A percentile compares a stretch with the other conserved stretches of the same genome.
phyloP scores from a whole-genome alignment of 352 stramenopile genomes.

The Pythium dissotocum region DNA sequence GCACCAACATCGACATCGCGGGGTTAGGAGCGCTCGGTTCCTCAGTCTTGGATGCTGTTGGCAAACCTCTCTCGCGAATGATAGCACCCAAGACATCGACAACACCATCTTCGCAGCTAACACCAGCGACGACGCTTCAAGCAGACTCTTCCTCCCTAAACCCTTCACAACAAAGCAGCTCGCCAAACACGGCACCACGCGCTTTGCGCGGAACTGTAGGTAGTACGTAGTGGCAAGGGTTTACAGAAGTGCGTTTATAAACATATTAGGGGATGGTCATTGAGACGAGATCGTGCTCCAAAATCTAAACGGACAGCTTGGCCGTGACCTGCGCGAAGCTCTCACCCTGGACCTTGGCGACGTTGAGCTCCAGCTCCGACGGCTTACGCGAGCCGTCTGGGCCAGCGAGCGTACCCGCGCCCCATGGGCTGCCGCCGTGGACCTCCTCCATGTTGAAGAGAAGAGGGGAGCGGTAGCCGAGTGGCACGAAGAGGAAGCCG shows the following conservation, averaged over 20 bases:
- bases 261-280: neutral
- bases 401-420: slow-evolving; percentile 79
- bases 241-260: neutral
- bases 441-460: slow-evolving; percentile 77
- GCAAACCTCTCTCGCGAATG: neutral
- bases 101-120: neutral
- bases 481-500: slow-evolving; percentile 87
- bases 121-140: neutral
- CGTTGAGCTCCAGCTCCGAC: slow-evolving; percentile 70
- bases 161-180: neutral
- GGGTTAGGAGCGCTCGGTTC: neutral
- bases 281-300: neutral
- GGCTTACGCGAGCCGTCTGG: slow-evolving; percentile 76
- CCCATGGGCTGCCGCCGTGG: slow-evolving; percentile 75
- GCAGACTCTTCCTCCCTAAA: neutral
- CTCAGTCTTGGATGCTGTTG: neutral
- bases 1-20: neutral
- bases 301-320: slow-evolving; percentile 58
- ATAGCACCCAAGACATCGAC: neutral
- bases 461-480: slow-evolving; percentile 60
- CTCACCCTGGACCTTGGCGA: slow-evolving; percentile 78
- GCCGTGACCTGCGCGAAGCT: slow-evolving; percentile 77
- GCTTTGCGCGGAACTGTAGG: too few relatives aligned
- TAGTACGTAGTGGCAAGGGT: too few relatives aligned
- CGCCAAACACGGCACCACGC: neutral